Evolutionary conservation across 176 grass and related monocot species (phyloP).

Genomic region (Metroxylon sagu): DNA sequence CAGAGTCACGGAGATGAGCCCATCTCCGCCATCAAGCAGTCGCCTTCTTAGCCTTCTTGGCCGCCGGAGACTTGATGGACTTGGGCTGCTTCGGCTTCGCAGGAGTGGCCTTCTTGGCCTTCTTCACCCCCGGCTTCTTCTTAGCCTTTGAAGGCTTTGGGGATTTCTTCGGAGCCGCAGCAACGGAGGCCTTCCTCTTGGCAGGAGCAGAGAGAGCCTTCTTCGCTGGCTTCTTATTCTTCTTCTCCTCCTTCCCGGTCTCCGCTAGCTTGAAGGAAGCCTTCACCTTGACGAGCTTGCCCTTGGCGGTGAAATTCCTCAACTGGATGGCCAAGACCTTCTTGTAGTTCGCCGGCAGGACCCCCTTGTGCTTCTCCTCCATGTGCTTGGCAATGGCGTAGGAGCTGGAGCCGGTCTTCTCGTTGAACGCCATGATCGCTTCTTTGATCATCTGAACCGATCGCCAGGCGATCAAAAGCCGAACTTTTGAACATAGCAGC

Average conservation of each 20-base stretch:
- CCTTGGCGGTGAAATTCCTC: constrained; percentile 42
- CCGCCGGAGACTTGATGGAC: constrained; percentile 22
- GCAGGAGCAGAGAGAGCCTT: not conserved
- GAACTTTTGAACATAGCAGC: too few relatives aligned
- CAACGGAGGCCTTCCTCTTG: constrained; percentile 16
- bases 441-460: constrained; percentile 77
- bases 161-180: constrained; percentile 3
- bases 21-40: not conserved
- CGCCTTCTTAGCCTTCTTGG: constrained; percentile 43
- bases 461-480: too few relatives aligned
- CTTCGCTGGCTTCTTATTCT: constrained; percentile 37
- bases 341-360: constrained; percentile 67
- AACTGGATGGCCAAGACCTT: constrained; percentile 62
- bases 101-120: not conserved
- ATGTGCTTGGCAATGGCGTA: constrained; percentile 72
- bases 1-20: too few relatives aligned
- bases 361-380: constrained; percentile 62
- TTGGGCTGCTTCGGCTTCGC: constrained; percentile 9
- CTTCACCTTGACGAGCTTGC: constrained; percentile 93
- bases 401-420: constrained; percentile 81
- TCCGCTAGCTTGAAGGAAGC: constrained; percentile 95
- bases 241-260: constrained; percentile 4
- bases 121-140: constrained; percentile 8
- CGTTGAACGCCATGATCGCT: constrained; percentile 54
- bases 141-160: constrained; percentile 18